These are phyloP conservation scores for Mycena latifolia DNA, from an alignment of 768 basidiomycete genomes.

Conservation along the genomic window DNA sequence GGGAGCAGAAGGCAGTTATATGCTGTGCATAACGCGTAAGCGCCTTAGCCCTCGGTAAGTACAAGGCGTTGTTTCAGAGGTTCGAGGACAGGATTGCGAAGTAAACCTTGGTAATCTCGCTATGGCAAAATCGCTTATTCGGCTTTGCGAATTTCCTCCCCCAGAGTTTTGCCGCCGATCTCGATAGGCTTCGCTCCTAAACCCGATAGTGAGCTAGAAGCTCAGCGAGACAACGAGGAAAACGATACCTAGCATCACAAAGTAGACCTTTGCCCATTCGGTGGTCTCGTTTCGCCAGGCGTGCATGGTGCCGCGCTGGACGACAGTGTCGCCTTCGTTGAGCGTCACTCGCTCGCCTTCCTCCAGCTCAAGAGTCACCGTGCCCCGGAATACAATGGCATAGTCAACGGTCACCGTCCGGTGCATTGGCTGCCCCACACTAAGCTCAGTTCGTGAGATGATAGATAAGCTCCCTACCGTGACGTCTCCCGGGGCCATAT, in stretches of 20 bases:
- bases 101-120: too few relatives aligned
- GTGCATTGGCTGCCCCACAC: conserved; percentile 29
- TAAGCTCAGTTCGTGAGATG: background rate
- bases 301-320: conserved; percentile 44
- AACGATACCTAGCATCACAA: conserved; percentile 34
- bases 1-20: too few relatives aligned
- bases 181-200: conserved; percentile 20
- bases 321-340: conserved; percentile 40
- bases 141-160: conserved; percentile 3
- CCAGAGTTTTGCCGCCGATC: conserved; percentile 6
- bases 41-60: too few relatives aligned
- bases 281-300: conserved; percentile 41
- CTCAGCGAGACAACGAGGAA: background rate
- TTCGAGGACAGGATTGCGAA: too few relatives aligned
- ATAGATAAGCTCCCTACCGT: conserved; percentile 3
- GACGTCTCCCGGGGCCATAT: conserved; percentile 22
- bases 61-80: too few relatives aligned
- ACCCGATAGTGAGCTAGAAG: background rate
- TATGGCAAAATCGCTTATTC: background rate
- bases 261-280: conserved; percentile 42
- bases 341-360: conserved; percentile 37
- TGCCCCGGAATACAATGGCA: conserved; percentile 37
- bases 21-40: too few relatives aligned
- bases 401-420: too few relatives aligned
- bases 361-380: conserved; percentile 39